These are phyloP conservation scores for Tylopilus balloui DNA, from an alignment of 768 basidiomycete species.

Conservation along the genomic window DNA sequence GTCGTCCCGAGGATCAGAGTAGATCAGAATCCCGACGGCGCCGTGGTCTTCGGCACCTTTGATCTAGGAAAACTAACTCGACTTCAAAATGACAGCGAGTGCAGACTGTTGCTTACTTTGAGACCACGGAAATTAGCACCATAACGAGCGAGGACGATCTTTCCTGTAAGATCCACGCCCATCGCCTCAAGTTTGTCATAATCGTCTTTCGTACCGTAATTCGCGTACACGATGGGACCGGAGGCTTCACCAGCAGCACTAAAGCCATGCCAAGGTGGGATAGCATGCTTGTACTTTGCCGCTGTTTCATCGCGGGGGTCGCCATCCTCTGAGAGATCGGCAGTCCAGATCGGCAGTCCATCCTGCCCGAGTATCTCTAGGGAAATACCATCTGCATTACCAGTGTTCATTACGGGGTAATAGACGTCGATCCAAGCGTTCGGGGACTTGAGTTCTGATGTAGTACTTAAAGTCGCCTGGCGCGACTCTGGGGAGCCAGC, in stretches of 20 bases:
- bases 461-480: slow-evolving; percentile 57
- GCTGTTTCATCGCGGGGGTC: slow-evolving; percentile 70
- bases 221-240: slow-evolving; percentile 70
- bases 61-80: slow-evolving; percentile 43
- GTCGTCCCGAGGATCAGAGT: slow-evolving; percentile 83
- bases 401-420: slow-evolving; percentile 81
- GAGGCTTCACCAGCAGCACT: slow-evolving; percentile 72
- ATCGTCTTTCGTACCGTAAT: slow-evolving; percentile 74
- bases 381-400: slow-evolving; percentile 54
- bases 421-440: slow-evolving; percentile 84
- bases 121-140: slow-evolving; percentile 78
- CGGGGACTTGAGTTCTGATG: slow-evolving; percentile 43
- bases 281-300: slow-evolving; percentile 55
- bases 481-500: slow-evolving; percentile 69
- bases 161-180: slow-evolving; percentile 72
- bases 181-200: slow-evolving; percentile 55
- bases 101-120: slow-evolving; percentile 46
- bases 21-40: slow-evolving; percentile 74
- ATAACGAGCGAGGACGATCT: slow-evolving; percentile 77
- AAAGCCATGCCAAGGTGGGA: slow-evolving; percentile 85
- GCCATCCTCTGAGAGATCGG: slow-evolving; percentile 69
- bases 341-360: slow-evolving; percentile 56
- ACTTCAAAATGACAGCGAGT: slow-evolving; percentile 4
- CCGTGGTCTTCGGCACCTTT: slow-evolving; percentile 82
- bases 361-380: slow-evolving; percentile 61